Evolutionary conservation across 2,329 filamentous ascomycete species (phyloP), one percentile per base, ranked within the genome.

Genomic region (Arthrinium phaeospermum): DNA sequence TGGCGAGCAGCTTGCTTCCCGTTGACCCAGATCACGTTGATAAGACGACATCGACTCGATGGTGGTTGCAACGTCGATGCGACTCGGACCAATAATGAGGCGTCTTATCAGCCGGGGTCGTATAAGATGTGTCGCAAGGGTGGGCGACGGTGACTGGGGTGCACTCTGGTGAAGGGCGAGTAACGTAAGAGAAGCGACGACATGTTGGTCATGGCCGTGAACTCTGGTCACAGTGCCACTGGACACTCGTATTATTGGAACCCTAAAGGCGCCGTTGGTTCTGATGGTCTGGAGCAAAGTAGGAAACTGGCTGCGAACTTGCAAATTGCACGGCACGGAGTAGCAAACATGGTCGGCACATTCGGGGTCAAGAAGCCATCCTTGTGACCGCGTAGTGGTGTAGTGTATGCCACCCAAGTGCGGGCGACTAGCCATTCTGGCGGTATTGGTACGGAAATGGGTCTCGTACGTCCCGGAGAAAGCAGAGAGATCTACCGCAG

Each of bases 341-440:
- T 64, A 64, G 57, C 57, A 64, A 64, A 64, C 57, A 64, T 22
- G n/a, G 57, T 41, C 14, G 22, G 16, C 53, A 34, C 7, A 10
- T 61, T 61, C 16, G 53, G 53, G 53, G 8, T 30, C 12, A 34
- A 30, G 22, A 30, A 4, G 1, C 30, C 27, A 37, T 37, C 53
- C 53, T 61, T 61, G 53, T 61, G 53, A 61, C 53, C 53, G 27
- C 53, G 53, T 61, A 61, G 53, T 61, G 53, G 53, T 27, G 53
- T 61, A 37, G 30, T 61, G 53, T 19, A 7, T 61, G 53, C 22
- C 30, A 30, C 34, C 53, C 53, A 61, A 37, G 37, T 37, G 53
- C 27, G 51, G 27, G 51, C 51, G 53, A 37, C 27, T 61, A 37
- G 53, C 8, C 19, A 7, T 10, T 37, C 30, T 37, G 30, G 51